Evolutionary conservation across 108 stramenopile genomes (phyloP).

Genomic region (Pinguiococcus pyrenoidosus): DNA sequence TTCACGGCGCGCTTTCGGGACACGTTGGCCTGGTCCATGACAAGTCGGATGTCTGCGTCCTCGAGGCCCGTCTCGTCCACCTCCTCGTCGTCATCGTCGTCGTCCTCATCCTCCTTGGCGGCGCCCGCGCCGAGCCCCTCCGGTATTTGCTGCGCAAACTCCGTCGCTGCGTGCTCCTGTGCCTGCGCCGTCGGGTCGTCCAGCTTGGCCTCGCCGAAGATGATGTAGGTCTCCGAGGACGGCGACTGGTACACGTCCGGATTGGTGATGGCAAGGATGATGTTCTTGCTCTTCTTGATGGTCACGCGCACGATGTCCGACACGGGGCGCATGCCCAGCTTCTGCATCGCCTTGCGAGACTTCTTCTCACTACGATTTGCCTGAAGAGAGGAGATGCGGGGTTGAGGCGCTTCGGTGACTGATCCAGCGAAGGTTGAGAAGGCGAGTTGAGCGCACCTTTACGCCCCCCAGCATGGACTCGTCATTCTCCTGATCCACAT

Average conservation of each 20-base stretch:
- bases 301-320: slow-evolving; percentile 85
- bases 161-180: slow-evolving; percentile 68
- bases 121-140: slow-evolving; percentile 2
- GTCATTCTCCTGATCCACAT: no score
- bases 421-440: no score
- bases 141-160: slow-evolving; percentile 53
- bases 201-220: slow-evolving; percentile 97
- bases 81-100: slow-evolving; percentile 44
- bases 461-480: no score
- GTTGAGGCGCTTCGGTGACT: no score
- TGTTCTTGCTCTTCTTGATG: slow-evolving; percentile 89
- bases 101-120: slow-evolving; percentile 26
- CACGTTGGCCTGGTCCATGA: slow-evolving; percentile 77
- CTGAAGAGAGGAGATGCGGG: no score
- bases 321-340: slow-evolving; percentile 81
- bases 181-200: slow-evolving; percentile 73
- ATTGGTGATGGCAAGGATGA: slow-evolving; percentile 80
- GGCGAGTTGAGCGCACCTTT: no score
- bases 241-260: slow-evolving; percentile 91
- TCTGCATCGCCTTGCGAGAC: slow-evolving; percentile 93
- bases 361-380: slow-evolving; percentile 98
- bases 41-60: slow-evolving; percentile 87
- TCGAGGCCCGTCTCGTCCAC: slow-evolving; percentile 88
- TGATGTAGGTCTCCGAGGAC: slow-evolving; percentile 82
- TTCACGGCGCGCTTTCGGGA: slow-evolving; percentile 58